Evolutionary conservation across 2,329 filamentous ascomycete species (phyloP).

Genomic region (Hymenoscyphus albidus): DNA sequence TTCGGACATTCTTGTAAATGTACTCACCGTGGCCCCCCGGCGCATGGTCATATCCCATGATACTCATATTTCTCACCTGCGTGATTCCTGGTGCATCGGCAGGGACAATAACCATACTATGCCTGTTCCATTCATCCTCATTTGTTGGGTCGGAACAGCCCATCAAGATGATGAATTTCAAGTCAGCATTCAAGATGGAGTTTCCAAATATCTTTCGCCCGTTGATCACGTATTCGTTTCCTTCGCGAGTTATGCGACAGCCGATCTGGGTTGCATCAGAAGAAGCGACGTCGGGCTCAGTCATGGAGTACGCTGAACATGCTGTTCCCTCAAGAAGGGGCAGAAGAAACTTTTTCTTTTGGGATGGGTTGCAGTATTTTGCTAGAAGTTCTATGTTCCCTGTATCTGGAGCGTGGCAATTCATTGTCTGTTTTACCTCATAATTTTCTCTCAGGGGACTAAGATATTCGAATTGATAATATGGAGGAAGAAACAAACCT

Average conservation of each 20-base stretch:
- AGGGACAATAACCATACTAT: slow-evolving; percentile 40
- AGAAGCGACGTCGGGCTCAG: slow-evolving; percentile 47
- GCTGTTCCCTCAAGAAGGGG: slow-evolving; percentile 47
- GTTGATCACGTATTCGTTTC: slow-evolving; percentile 41
- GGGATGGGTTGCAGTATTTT: slow-evolving; percentile 47
- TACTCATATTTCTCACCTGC: slow-evolving; percentile 39
- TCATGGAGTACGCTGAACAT: slow-evolving; percentile 49
- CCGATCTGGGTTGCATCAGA: slow-evolving; percentile 48
- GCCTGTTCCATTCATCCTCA: slow-evolving; percentile 39
- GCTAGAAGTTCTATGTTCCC: slow-evolving; percentile 51
- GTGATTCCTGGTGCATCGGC: slow-evolving; percentile 38
- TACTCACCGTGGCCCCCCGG: slow-evolving; percentile 43
- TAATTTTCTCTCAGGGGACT: not conserved
- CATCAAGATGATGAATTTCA: slow-evolving; percentile 26
- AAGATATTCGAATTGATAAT: not conserved
- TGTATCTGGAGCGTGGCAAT: slow-evolving; percentile 45
- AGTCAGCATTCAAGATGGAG: slow-evolving; percentile 36
- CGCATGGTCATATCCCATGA: slow-evolving; percentile 42
- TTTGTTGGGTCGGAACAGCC: slow-evolving; percentile 40
- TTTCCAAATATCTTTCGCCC: slow-evolving; percentile 42
- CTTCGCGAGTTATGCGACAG: slow-evolving; percentile 36
- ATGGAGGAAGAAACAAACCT: slow-evolving; percentile 12
- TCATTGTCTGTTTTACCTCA: slow-evolving; percentile 37
- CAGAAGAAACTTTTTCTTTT: slow-evolving; percentile 48
- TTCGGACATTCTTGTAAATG: slow-evolving; percentile 40